A percentile compares a stretch with the other conserved stretches of the same genome.
Evolutionary conservation across 768 basidiomycete species (phyloP).

Genomic region (Russula emetica): DNA sequence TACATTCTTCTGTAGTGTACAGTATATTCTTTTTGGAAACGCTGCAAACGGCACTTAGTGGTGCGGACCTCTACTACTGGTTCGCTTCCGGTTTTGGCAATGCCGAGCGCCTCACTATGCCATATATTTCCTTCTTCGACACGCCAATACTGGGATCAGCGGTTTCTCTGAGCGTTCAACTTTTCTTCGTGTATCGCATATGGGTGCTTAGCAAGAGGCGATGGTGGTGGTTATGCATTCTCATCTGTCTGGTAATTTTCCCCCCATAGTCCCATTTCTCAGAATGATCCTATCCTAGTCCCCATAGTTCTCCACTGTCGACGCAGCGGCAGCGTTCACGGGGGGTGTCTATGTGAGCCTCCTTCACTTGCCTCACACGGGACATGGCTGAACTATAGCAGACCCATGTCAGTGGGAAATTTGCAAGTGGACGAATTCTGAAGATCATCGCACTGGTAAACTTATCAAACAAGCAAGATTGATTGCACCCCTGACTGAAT

Average conservation of each 20-base stretch:
- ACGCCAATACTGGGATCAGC: conserved; percentile 32
- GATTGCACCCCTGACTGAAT: not conserved
- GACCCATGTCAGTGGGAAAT: not conserved
- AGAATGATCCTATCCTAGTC: not conserved
- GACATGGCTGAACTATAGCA: not conserved
- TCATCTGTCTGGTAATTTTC: not conserved
- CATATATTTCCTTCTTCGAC: conserved; percentile 31
- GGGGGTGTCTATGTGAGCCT: conserved; percentile 11
- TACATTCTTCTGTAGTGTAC: conserved; percentile 28
- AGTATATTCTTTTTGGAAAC: conserved; percentile 30
- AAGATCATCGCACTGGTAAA: conserved; percentile 2
- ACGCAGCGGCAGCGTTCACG: not conserved
- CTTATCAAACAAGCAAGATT: not conserved
- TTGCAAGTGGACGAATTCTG: not conserved
- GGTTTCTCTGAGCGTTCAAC: conserved; percentile 32
- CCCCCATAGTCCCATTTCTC: not conserved
- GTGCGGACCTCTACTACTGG: conserved; percentile 33
- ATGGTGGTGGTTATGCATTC: not conserved
- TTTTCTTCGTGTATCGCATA: conserved; percentile 36
- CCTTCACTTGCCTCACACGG: not conserved
- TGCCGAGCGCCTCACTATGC: conserved; percentile 26
- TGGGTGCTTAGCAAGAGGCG: conserved; percentile 14
- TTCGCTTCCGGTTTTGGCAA: conserved; percentile 34
- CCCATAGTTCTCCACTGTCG: not conserved
- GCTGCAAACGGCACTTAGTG: conserved; percentile 31